phyloP scores from a whole-genome alignment of 176 grass and related monocot species.

The Juncus inflexus region DNA sequence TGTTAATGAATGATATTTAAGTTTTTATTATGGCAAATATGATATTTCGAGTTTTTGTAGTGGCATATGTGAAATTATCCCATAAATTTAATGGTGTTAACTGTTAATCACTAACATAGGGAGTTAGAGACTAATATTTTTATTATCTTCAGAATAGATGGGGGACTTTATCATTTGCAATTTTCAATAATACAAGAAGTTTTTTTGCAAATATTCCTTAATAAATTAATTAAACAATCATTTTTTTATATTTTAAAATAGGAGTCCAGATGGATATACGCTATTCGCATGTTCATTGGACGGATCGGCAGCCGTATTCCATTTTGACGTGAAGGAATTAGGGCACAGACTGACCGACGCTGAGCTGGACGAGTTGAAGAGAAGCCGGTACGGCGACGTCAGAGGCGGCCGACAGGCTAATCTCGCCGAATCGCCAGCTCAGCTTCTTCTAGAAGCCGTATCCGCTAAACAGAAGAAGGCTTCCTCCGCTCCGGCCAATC shows the following conservation, averaged over 20 bases:
- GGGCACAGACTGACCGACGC: constrained; percentile 75
- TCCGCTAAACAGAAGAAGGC: constrained; percentile 73
- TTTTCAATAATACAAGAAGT: too few relatives aligned
- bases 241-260: constrained; percentile 24
- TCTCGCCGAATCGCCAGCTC: constrained; percentile 77
- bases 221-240: too few relatives aligned
- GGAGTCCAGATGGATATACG: constrained; percentile 97
- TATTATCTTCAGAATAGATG: too few relatives aligned
- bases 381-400: constrained; percentile 88
- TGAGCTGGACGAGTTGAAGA: constrained; percentile 94
- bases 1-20: too few relatives aligned
- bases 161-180: too few relatives aligned
- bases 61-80: too few relatives aligned
- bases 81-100: too few relatives aligned
- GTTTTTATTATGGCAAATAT: too few relatives aligned
- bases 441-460: constrained; percentile 77
- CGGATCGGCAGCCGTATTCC: constrained; percentile 78
- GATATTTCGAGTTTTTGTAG: too few relatives aligned
- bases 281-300: constrained; percentile 96
- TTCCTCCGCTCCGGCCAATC: constrained; percentile 44
- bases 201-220: too few relatives aligned
- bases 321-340: constrained; percentile 96
- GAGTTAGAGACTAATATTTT: too few relatives aligned
- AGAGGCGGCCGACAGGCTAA: constrained; percentile 84
- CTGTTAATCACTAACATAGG: too few relatives aligned